Percentiles rank a stretch among this genome's conserved stretches.
Conservation (phyloP, 148 eudicot genomes). For the Persicaria tinctoria region DNA sequence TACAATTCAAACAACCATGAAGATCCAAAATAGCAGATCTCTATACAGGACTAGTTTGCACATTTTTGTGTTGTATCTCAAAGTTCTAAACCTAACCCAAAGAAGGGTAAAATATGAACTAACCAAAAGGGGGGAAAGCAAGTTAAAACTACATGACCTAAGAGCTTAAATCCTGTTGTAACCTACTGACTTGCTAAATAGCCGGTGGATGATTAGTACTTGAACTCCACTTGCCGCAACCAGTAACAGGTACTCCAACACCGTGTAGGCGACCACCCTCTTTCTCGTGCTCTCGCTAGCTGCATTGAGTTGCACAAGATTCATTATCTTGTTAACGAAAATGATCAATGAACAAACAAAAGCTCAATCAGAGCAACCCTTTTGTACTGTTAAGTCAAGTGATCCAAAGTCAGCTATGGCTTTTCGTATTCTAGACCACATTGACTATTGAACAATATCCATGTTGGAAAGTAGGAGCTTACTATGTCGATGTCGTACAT, state of each 20-base stretch:
- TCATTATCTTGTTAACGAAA: not conserved
- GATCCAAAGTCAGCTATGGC: not conserved
- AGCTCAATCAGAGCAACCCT: not conserved
- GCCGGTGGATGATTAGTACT: constrained; percentile 40
- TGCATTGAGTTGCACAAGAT: constrained; percentile 15
- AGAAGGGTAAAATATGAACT: not conserved
- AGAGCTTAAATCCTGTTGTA: constrained; percentile 41
- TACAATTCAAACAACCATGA: not conserved
- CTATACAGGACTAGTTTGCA: not conserved
- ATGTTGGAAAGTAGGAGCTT: not conserved
- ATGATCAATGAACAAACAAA: not conserved
- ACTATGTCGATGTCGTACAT: constrained; percentile 5
- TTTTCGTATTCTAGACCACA: no score
- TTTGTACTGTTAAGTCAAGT: not conserved
- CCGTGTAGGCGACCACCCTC: constrained; percentile 51
- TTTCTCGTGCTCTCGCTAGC: constrained; percentile 64
- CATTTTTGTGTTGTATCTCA: not conserved
- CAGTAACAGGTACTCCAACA: constrained; percentile 50
- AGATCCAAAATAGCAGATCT: not conserved
- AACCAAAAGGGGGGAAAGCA: not conserved
- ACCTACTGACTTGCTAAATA: constrained; percentile 50
- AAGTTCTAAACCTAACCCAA: constrained; percentile 8
- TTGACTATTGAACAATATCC: no score
- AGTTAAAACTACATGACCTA: not conserved
- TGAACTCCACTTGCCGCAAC: constrained; percentile 45